Conservation (phyloP, 305 asterid species). For the Fraxinus sp. region DNA sequence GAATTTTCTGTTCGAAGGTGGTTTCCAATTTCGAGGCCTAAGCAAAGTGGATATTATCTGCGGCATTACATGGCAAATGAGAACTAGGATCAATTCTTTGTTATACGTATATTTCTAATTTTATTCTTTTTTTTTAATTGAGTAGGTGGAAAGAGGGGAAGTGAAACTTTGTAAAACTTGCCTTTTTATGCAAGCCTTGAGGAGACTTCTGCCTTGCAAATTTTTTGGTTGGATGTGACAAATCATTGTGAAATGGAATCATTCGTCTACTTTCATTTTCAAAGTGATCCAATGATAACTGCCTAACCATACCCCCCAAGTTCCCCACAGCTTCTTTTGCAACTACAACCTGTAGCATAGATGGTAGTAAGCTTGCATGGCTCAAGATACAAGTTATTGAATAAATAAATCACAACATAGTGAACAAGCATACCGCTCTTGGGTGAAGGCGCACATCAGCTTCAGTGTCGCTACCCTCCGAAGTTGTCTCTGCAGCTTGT, state of each 20-base stretch:
- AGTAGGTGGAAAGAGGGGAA: neutral
- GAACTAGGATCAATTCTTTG: constrained; percentile 5
- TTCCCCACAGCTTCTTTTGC: constrained; percentile 95
- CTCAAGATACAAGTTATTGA: constrained; percentile 8
- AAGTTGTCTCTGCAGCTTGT: constrained; percentile 64
- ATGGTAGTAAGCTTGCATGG: constrained; percentile 21
- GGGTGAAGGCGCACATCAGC: constrained; percentile 94
- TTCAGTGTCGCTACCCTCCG: constrained; percentile 83
- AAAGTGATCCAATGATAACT: constrained; percentile 94
- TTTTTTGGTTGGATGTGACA: constrained; percentile 78
- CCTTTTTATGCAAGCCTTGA: constrained; percentile 99
- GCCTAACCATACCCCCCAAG: constrained; percentile 98
- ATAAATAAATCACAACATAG: constrained; percentile 6
- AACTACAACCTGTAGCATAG: constrained; percentile 82
- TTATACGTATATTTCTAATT: neutral
- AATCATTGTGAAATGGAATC: constrained; percentile 73
- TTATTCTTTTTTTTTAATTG: neutral
- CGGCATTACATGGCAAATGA: constrained; percentile 23
- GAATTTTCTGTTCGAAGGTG: constrained; percentile 87
- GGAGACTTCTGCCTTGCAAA: constrained; percentile 86
- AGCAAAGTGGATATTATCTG: constrained; percentile 91
- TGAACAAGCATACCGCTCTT: constrained; percentile 72
- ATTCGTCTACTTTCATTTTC: constrained; percentile 98
- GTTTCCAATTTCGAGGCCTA: constrained; percentile 95
- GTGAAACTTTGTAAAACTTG: constrained; percentile 32